These are phyloP conservation scores for Thermomucor indicae-seudaticae DNA, from an alignment of 371 early-diverging fungal species.

Conservation along the genomic window DNA sequence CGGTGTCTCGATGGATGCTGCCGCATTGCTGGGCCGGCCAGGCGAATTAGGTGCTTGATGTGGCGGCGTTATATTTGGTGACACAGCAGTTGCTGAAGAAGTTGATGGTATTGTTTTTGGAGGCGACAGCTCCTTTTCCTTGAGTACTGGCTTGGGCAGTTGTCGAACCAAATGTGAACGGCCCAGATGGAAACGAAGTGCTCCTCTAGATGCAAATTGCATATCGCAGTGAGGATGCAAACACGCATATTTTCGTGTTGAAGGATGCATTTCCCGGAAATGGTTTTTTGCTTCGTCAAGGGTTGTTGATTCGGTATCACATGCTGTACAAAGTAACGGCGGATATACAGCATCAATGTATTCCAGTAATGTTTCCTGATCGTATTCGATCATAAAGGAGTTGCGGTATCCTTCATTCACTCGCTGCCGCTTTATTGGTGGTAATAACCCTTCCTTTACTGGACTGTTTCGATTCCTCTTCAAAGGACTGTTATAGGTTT, in stretches of 20 bases:
- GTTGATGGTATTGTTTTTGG: background rate
- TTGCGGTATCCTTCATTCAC: too few species aligned
- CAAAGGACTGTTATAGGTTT: too few species aligned
- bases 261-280: conserved; percentile 3
- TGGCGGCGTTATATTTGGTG: too few species aligned
- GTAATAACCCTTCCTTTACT: too few species aligned
- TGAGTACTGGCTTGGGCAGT: background rate
- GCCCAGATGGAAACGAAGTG: conserved; percentile 13
- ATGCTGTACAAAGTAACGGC: conserved; percentile 8
- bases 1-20: background rate
- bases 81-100: background rate
- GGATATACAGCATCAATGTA: conserved; percentile 19
- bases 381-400: conserved; percentile 10
- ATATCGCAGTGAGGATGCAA: conserved; percentile 17
- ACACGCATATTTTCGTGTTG: conserved; percentile 8
- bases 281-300: conserved; percentile 1
- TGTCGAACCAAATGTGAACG: conserved; percentile 6
- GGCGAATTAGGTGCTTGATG: too few species aligned
- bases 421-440: too few species aligned
- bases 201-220: conserved; percentile 8
- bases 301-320: conserved; percentile 5
- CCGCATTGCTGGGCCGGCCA: background rate
- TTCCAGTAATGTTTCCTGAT: conserved; percentile 10
- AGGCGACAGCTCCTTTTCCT: too few species aligned
- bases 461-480: too few species aligned